Conservation (phyloP, 371 early-diverging fungal species). For the Sporodiniella umbellata region DNA sequence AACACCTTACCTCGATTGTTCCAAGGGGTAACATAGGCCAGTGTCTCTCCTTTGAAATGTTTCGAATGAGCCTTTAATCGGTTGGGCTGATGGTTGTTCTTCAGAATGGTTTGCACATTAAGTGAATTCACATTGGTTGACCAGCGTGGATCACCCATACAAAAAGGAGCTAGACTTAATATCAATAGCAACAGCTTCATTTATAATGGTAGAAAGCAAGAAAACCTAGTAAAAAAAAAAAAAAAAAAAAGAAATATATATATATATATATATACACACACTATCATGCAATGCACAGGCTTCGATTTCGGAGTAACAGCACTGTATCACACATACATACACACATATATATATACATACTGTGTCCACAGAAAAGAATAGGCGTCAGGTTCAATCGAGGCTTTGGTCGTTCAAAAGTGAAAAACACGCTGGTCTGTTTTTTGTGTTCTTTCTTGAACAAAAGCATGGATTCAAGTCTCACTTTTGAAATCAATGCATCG, state of each 20-base stretch:
- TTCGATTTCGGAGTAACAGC: too few species aligned
- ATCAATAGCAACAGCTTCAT: neutral
- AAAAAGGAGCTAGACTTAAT: neutral
- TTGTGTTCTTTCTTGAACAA: too few species aligned
- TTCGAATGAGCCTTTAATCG: conserved; percentile 30
- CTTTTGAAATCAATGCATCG: too few species aligned
- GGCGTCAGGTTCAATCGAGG: too few species aligned
- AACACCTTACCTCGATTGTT: conserved; percentile 54
- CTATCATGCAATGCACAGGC: too few species aligned
- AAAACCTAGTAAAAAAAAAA: neutral
- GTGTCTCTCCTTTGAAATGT: conserved; percentile 31
- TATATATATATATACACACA: too few species aligned
- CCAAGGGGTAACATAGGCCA: conserved; percentile 73
- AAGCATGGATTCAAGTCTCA: too few species aligned
- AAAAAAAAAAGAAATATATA: neutral
- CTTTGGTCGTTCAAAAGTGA: too few species aligned
- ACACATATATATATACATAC: too few species aligned
- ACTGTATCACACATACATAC: too few species aligned
- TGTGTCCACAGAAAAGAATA: too few species aligned
- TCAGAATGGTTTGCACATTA: conserved; percentile 8
- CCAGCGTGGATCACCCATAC: neutral
- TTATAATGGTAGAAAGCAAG: neutral
- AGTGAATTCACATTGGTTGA: neutral
- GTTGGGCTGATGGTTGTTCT: conserved; percentile 13
- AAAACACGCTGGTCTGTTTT: too few species aligned